A percentile compares a stretch with the other conserved stretches of the same genome.
Evolutionary conservation across 257 asterid genomes (phyloP).

Genomic region (Rhazya stricta): DNA sequence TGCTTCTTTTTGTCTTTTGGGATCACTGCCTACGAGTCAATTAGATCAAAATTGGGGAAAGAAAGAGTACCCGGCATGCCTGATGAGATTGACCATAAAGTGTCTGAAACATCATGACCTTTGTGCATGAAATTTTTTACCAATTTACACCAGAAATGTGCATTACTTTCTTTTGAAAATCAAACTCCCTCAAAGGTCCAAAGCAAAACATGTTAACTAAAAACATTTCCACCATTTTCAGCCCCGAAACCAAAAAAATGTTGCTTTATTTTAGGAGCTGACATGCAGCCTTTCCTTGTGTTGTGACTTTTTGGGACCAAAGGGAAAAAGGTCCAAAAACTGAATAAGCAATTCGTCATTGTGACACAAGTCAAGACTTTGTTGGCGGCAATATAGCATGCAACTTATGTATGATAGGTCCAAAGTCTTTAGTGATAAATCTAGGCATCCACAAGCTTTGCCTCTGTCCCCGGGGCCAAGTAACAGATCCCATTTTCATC

Average conservation of each 20-base stretch:
- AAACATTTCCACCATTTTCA: background rate
- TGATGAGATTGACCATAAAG: background rate
- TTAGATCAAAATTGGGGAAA: background rate
- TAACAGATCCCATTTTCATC: background rate
- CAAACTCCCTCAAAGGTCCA: background rate
- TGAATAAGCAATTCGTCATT: background rate
- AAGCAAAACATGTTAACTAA: background rate
- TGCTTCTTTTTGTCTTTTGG: background rate
- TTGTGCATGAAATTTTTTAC: background rate
- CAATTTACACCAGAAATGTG: background rate
- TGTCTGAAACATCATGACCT: background rate
- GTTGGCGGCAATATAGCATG: conserved; percentile 19
- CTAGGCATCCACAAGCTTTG: conserved; percentile 15
- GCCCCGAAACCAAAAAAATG: background rate
- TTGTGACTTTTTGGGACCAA: conserved; percentile 24
- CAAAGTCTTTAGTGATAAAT: conserved; percentile 10
- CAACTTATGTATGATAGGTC: conserved; percentile 6
- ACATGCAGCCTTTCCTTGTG: conserved; percentile 2
- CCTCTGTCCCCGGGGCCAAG: conserved; percentile 17
- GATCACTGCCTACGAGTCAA: background rate
- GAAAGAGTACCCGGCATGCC: background rate
- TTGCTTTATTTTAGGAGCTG: background rate
- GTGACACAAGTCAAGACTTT: conserved; percentile 19
- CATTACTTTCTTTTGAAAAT: background rate
- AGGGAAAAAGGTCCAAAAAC: background rate